Percentiles rank a stretch among this genome's conserved stretches.
These are phyloP conservation scores for Hysterangium stoloniferum DNA, from an alignment of 768 basidiomycete genomes.

Conservation along the genomic window DNA sequence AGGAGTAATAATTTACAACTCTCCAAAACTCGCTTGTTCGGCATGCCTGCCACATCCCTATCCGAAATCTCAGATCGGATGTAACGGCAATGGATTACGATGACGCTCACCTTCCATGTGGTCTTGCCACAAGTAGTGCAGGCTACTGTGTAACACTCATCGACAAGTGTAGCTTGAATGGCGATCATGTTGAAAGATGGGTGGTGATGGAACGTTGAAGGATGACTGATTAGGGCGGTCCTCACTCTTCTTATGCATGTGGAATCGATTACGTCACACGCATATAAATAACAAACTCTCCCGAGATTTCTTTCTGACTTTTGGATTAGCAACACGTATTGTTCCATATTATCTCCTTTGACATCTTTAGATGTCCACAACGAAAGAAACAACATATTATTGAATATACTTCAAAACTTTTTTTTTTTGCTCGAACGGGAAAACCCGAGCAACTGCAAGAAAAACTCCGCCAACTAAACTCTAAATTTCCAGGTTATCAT, in stretches of 20 bases:
- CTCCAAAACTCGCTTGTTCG: constrained; percentile 42
- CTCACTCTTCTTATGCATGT: neutral
- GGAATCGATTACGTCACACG: neutral
- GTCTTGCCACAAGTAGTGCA: constrained; percentile 60
- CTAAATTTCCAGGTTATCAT: constrained; percentile 1
- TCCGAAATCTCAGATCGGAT: constrained; percentile 7
- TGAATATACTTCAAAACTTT: no score
- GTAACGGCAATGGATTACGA: constrained; percentile 13
- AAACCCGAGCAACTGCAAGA: neutral
- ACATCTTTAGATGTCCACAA: no score
- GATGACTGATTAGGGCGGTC: neutral
- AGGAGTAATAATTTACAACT: constrained; percentile 13
- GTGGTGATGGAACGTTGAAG: neutral
- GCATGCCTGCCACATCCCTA: constrained; percentile 70
- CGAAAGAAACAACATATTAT: no score
- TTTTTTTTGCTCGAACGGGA: neutral
- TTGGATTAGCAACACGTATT: neutral
- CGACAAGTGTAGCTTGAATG: constrained; percentile 30
- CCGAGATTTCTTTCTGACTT: neutral
- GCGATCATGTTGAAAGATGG: neutral
- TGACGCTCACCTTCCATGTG: constrained; percentile 55
- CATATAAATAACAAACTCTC: neutral
- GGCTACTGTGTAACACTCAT: constrained; percentile 48
- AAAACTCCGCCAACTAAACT: constrained; percentile 5
- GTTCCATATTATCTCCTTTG: neutral